Evolutionary conservation across 352 stramenopile genomes (phyloP), one percentile per base, ranked within the genome.

Genomic region (Phytophthora idaei): DNA sequence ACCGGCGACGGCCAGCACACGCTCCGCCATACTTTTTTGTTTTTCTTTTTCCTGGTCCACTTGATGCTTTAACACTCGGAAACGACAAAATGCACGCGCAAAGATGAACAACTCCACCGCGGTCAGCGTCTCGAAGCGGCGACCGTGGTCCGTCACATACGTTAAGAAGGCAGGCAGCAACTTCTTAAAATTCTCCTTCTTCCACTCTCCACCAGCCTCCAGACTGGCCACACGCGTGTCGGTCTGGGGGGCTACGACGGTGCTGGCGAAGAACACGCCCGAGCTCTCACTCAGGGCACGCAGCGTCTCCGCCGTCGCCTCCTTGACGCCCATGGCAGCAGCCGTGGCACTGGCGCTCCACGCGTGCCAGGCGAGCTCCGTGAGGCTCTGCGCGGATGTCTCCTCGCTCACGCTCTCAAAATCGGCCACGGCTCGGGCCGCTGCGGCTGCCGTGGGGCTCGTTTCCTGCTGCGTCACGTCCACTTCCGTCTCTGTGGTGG

Each of bases 41-140:
- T 73, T 60, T 44, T 66, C 63, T 64, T 72, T 70, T 62, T 69
- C 55, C 55, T 74, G 41, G 34, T 71, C 68, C 9, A 71, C 68
- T 15, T 52, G 31, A 46, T 56, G 39, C 7, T 67, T 65, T 17
- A 81, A 64, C 62, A 81, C 37, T 58, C 64, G 67, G 45, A 67
- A 78, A 59, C 70, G 70, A 29, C 70, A 79, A 70, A 83, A 83
- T 28, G 69, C 64, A 72, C 74, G 74, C 55, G 74, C 74, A 62
- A 74, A 76, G 55, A 77, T 61, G 51, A 80, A 79, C 34, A 80
- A 54, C 47, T 83, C 68, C n/a, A 73, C 63, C 12, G 68, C 66
- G 31, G 67, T 76, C 61, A 83, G 42, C 32, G 57, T 60, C 61
- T 77, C 60, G 45, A 76, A 69, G 54, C 60, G 61, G 54, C 73